Conservation (phyloP, 1,284 basidiomycete species). For the Ceratobasidium sp. region DNA sequence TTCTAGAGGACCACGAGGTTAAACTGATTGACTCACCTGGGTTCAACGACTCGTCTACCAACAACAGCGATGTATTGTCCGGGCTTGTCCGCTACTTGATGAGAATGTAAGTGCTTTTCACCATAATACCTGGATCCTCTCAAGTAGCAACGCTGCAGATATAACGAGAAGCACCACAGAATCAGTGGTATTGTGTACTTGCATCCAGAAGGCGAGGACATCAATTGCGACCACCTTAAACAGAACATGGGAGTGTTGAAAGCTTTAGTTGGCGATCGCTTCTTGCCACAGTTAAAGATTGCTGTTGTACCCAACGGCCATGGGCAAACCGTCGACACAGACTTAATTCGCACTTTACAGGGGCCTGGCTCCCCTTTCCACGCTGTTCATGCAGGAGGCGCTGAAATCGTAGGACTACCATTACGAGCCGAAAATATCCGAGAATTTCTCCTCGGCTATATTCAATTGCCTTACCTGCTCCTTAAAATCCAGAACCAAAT, state of each 20-base stretch:
- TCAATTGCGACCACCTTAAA: not conserved
- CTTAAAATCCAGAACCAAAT: not conserved
- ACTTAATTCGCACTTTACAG: not conserved
- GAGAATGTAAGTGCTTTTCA: not conserved
- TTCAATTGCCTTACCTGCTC: not conserved
- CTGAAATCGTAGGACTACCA: not conserved
- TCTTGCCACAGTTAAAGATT: not conserved
- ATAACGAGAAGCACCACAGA: not conserved
- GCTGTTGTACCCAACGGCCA: not conserved
- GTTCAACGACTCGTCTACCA: not conserved
- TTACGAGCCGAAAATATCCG: not conserved
- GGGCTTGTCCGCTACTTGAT: not conserved
- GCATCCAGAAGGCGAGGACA: not conserved
- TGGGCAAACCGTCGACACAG: not conserved
- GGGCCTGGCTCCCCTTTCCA: not conserved
- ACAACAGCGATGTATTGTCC: not conserved
- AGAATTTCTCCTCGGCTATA: not conserved
- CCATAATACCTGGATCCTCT: not conserved
- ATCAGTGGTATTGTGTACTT: not conserved
- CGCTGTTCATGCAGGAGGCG: not conserved
- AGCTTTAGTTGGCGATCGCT: not conserved
- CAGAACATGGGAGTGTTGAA: not conserved
- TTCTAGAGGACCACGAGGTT: not conserved
- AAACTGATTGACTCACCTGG: conserved; percentile 26
- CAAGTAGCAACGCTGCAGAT: not conserved